These are phyloP conservation scores for Purshia tridentata DNA, from an alignment of 306 rosid species.

Conservation along the genomic window DNA sequence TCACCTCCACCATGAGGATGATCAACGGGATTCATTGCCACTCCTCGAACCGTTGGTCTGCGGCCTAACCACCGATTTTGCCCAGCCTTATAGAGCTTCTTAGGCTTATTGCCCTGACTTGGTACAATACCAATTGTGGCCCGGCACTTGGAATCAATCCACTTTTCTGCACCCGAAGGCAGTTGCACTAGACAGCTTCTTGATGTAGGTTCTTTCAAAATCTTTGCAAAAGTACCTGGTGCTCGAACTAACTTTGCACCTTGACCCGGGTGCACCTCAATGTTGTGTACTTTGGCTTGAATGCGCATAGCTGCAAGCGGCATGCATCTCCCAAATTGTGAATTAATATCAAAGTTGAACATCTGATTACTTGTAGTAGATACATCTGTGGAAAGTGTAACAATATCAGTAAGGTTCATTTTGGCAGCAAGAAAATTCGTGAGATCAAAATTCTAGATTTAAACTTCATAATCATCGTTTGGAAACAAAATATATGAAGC, in stretches of 20 bases:
- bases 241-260: slow-evolving; percentile 90
- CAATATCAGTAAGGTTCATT: not conserved
- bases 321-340: slow-evolving; percentile 83
- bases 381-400: slow-evolving; percentile 24
- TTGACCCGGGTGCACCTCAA: slow-evolving; percentile 80
- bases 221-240: slow-evolving; percentile 83
- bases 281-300: slow-evolving; percentile 84
- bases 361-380: slow-evolving; percentile 24
- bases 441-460: not conserved
- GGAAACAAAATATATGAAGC: not conserved
- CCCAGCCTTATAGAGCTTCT: slow-evolving; percentile 77
- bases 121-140: slow-evolving; percentile 81
- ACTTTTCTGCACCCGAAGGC: slow-evolving; percentile 67
- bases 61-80: slow-evolving; percentile 77
- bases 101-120: slow-evolving; percentile 65
- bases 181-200: slow-evolving; percentile 56
- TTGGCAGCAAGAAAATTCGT: not conserved
- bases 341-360: slow-evolving; percentile 67
- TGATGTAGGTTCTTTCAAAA: slow-evolving; percentile 68
- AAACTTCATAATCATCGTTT: not conserved
- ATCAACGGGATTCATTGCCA: slow-evolving; percentile 87
- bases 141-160: slow-evolving; percentile 66
- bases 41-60: slow-evolving; percentile 77
- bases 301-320: slow-evolving; percentile 79
- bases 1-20: slow-evolving; percentile 96